A percentile compares a stretch with the other conserved stretches of the same genome.
Evolutionary conservation across 2,329 filamentous ascomycete genomes (phyloP).

Genomic region (Fusarium longipes): DNA sequence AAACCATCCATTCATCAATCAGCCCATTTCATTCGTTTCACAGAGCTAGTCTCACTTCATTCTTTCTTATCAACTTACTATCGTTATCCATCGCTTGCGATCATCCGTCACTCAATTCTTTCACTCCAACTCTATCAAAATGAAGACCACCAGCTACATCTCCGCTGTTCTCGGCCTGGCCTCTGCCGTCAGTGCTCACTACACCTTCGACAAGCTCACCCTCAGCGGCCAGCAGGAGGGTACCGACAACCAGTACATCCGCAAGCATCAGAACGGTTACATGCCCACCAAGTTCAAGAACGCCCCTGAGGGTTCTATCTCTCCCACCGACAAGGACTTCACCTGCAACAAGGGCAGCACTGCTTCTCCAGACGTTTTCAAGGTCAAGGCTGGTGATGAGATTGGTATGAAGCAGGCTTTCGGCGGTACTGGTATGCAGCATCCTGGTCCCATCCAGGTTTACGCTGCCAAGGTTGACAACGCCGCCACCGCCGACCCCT

Average conservation of each 20-base stretch:
- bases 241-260: conserved; percentile 14
- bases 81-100: conserved; percentile 22
- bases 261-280: conserved; percentile 23
- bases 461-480: conserved; percentile 12
- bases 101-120: background rate
- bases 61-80: conserved; percentile 12
- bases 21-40: conserved; percentile 24
- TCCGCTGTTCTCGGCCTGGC: conserved; percentile 19
- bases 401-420: conserved; percentile 22
- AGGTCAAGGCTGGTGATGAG: conserved; percentile 25
- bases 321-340: conserved; percentile 21
- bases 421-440: conserved; percentile 18
- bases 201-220: conserved; percentile 27
- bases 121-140: conserved; percentile 5
- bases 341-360: conserved; percentile 19
- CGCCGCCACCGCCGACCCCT: background rate
- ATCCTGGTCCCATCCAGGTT: conserved; percentile 19
- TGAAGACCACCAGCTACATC: conserved; percentile 22
- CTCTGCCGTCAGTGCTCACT: conserved; percentile 21
- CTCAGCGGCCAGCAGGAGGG: background rate
- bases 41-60: conserved; percentile 27
- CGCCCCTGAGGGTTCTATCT: conserved; percentile 11
- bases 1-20: conserved; percentile 15
- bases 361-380: conserved; percentile 3
- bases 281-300: conserved; percentile 26